Conservation (phyloP, 78 protist species). For the Paulinella micropora region DNA sequence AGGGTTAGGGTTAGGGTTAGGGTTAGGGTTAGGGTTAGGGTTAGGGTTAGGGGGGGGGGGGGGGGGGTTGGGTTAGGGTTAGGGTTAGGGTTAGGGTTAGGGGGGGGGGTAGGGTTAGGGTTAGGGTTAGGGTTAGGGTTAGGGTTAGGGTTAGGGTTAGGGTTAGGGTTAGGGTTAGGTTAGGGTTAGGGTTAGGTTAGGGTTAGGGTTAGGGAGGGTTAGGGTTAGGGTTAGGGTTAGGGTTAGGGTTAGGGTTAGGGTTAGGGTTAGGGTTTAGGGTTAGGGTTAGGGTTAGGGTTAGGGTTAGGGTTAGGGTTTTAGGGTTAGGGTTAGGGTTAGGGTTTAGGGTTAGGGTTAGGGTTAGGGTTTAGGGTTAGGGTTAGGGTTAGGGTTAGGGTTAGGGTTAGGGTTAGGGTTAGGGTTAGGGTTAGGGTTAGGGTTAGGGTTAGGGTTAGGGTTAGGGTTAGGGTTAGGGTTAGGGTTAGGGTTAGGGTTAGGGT, state of each 20-base stretch:
- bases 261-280: constrained; percentile 12
- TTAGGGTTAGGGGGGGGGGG: too few relatives aligned
- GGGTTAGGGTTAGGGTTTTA: too few relatives aligned
- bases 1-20: constrained; percentile 19
- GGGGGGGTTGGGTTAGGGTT: too few relatives aligned
- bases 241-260: constrained; percentile 20
- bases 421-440: constrained; percentile 19
- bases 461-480: constrained; percentile 20
- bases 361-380: constrained; percentile 8
- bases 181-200: too few relatives aligned
- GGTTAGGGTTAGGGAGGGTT: too few relatives aligned
- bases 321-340: too few relatives aligned
- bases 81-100: too few relatives aligned
- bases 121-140: constrained; percentile 19
- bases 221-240: constrained; percentile 18
- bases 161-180: too few relatives aligned
- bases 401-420: constrained; percentile 20
- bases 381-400: constrained; percentile 8
- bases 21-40: constrained; percentile 16
- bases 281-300: too few relatives aligned
- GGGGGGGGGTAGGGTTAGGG: too few relatives aligned
- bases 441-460: constrained; percentile 19
- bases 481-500: constrained; percentile 19
- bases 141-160: neutral
- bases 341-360: constrained; percentile 16